phyloP scores from a whole-genome alignment of 257 asterid genomes.

The Gentiana straminea region DNA sequence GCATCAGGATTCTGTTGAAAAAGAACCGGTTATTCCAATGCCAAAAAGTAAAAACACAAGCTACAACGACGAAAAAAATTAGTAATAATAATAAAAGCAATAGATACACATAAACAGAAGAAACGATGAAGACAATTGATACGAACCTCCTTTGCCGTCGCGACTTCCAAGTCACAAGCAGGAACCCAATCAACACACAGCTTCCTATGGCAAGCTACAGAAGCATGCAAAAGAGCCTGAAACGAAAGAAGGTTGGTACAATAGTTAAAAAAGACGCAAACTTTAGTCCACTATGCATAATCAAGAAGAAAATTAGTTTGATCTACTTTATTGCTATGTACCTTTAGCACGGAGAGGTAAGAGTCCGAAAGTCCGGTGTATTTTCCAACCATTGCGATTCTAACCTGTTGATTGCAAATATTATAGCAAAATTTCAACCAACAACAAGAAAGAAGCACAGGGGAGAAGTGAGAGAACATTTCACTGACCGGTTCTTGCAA shows the following conservation, averaged over 20 bases:
- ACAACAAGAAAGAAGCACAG: background rate
- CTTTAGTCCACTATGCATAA: background rate
- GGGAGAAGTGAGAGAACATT: no score
- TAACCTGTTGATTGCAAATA: slow-evolving; percentile 22
- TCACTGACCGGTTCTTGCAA: slow-evolving; percentile 63
- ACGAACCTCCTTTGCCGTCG: slow-evolving; percentile 53
- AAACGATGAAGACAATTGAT: slow-evolving; percentile 1
- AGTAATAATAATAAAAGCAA: no score
- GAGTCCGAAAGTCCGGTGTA: slow-evolving; percentile 37
- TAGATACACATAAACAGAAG: no score
- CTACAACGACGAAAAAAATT: background rate
- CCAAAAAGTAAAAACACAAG: slow-evolving; percentile 12
- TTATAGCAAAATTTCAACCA: slow-evolving; percentile 7
- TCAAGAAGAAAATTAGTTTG: background rate
- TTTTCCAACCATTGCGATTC: slow-evolving; percentile 44
- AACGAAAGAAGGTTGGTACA: slow-evolving; percentile 9
- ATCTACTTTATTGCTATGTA: background rate
- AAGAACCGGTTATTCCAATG: slow-evolving; percentile 14
- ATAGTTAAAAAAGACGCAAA: background rate
- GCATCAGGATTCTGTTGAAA: slow-evolving; percentile 61
- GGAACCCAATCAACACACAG: slow-evolving; percentile 81
- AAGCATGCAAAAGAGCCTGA: slow-evolving; percentile 97
- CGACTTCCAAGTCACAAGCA: slow-evolving; percentile 82
- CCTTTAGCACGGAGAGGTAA: slow-evolving; percentile 43
- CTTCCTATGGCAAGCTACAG: slow-evolving; percentile 66